Conservation (phyloP, 208 protist genomes). For the Crithidia sp. region DNA sequence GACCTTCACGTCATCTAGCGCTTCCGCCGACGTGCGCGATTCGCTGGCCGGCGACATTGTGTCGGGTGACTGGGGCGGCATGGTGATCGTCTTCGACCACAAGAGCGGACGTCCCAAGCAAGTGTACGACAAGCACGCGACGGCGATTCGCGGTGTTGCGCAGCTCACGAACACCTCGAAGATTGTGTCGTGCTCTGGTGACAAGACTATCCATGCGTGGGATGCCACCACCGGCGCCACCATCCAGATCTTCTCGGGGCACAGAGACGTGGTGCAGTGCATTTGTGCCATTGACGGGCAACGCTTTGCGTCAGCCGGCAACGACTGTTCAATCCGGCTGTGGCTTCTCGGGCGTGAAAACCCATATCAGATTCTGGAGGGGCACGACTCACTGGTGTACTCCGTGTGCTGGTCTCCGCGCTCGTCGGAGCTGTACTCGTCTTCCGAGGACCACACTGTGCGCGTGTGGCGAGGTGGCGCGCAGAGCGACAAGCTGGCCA, state of each 20-base stretch:
- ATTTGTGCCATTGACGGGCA: slow-evolving; percentile 54
- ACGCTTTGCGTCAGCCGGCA: slow-evolving; percentile 66
- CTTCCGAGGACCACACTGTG: slow-evolving; percentile 88
- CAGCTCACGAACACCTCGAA: slow-evolving; percentile 51
- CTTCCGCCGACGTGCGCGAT: slow-evolving; percentile 18
- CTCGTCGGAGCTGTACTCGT: slow-evolving; percentile 69
- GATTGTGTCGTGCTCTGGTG: slow-evolving; percentile 73
- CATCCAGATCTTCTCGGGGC: slow-evolving; percentile 49
- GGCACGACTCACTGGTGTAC: slow-evolving; percentile 80
- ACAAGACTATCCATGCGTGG: slow-evolving; percentile 87
- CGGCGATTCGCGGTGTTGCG: slow-evolving; percentile 65
- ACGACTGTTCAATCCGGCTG: slow-evolving; percentile 64
- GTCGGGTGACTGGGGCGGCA: slow-evolving; percentile 75
- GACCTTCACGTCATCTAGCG: neutral
- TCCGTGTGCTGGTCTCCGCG: slow-evolving; percentile 49
- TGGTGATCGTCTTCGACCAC: slow-evolving; percentile 69
- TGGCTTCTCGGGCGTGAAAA: slow-evolving; percentile 44
- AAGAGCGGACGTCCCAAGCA: slow-evolving; percentile 54
- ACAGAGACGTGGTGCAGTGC: slow-evolving; percentile 75
- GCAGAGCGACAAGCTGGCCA: slow-evolving; percentile 2
- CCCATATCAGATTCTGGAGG: slow-evolving; percentile 36
- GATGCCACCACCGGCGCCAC: slow-evolving; percentile 53
- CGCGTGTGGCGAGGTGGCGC: slow-evolving; percentile 62
- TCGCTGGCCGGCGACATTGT: slow-evolving; percentile 58
- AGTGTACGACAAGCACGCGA: slow-evolving; percentile 59